A percentile compares a stretch with the other conserved stretches of the same genome.
Conservation (phyloP, 1,284 basidiomycete species). For the Acaromyces ingoldii region DNA sequence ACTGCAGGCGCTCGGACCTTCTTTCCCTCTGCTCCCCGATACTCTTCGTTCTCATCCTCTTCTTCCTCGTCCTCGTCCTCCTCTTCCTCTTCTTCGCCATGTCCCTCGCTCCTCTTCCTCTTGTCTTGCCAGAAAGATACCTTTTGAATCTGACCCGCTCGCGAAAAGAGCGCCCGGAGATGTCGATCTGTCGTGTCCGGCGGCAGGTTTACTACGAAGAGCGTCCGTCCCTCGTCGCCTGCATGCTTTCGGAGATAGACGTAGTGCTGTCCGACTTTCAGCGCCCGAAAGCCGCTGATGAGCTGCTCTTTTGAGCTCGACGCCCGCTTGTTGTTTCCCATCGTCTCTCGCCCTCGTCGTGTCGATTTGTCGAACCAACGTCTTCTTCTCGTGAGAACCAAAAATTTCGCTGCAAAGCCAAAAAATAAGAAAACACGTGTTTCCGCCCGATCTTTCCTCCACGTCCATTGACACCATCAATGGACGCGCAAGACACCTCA, state of each 20-base stretch:
- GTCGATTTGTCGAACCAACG: too few species aligned
- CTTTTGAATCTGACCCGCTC: slow-evolving; percentile 30
- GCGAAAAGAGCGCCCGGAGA: slow-evolving; percentile 32
- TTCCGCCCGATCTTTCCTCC: too few species aligned
- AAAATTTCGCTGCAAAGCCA: too few species aligned
- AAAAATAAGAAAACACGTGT: too few species aligned
- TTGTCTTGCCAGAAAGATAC: slow-evolving; percentile 17
- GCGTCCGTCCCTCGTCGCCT: slow-evolving; percentile 25
- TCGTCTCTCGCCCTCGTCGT: too few species aligned
- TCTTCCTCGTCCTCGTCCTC: slow-evolving; percentile 24
- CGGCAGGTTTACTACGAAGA: slow-evolving; percentile 47
- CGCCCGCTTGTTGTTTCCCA: neutral
- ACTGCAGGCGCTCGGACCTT: neutral
- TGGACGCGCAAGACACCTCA: too few species aligned
- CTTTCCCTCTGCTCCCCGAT: slow-evolving; percentile 1
- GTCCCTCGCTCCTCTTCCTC: neutral
- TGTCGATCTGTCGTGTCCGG: slow-evolving; percentile 33
- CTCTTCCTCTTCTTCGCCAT: slow-evolving; percentile 10
- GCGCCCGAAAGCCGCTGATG: neutral
- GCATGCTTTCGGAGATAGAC: slow-evolving; percentile 20
- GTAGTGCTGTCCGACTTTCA: slow-evolving; percentile 12
- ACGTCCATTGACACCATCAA: too few species aligned
- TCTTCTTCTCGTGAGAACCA: too few species aligned
- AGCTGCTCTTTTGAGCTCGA: neutral
- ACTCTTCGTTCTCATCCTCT: slow-evolving; percentile 12